A percentile compares a stretch with the other conserved stretches of the same genome.
These are phyloP conservation scores for Penicillium taxi DNA, from an alignment of 495 filamentous ascomycete species.

Conservation along the genomic window DNA sequence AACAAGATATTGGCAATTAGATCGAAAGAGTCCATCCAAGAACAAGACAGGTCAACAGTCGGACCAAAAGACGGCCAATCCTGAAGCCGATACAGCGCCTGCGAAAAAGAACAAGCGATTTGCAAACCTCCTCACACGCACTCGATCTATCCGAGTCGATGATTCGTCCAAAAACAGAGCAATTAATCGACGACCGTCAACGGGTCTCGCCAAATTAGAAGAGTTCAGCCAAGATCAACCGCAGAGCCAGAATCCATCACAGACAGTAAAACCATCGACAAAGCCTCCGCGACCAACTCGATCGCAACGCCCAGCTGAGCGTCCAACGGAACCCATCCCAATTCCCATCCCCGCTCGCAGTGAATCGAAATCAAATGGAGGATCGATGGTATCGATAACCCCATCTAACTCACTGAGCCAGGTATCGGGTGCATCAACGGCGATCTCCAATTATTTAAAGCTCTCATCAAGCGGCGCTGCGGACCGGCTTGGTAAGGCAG, in stretches of 20 bases:
- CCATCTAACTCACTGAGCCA: conserved; percentile 56
- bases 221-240: conserved; percentile 26
- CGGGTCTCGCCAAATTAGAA: conserved; percentile 35
- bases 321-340: conserved; percentile 33
- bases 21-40: conserved; percentile 4
- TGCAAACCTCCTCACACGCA: conserved; percentile 53
- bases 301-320: conserved; percentile 41
- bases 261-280: conserved; percentile 57
- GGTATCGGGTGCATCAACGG: conserved; percentile 50
- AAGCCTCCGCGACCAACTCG: conserved; percentile 52
- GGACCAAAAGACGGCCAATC: conserved; percentile 22
- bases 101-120: conserved; percentile 45
- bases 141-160: conserved; percentile 56
- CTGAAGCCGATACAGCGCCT: conserved; percentile 23
- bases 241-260: conserved; percentile 21
- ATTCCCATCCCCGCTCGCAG: too few species aligned
- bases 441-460: conserved; percentile 66
- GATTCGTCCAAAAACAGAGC: conserved; percentile 32
- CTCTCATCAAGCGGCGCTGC: conserved; percentile 64
- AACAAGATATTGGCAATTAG: conserved; percentile 12
- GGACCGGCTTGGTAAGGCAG: conserved; percentile 60
- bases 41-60: conserved; percentile 21
- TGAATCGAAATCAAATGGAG: conserved; percentile 42
- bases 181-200: conserved; percentile 36
- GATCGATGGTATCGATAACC: conserved; percentile 43